phyloP scores from a whole-genome alignment of 331 rosid species.

The Telfairia occidentalis region DNA sequence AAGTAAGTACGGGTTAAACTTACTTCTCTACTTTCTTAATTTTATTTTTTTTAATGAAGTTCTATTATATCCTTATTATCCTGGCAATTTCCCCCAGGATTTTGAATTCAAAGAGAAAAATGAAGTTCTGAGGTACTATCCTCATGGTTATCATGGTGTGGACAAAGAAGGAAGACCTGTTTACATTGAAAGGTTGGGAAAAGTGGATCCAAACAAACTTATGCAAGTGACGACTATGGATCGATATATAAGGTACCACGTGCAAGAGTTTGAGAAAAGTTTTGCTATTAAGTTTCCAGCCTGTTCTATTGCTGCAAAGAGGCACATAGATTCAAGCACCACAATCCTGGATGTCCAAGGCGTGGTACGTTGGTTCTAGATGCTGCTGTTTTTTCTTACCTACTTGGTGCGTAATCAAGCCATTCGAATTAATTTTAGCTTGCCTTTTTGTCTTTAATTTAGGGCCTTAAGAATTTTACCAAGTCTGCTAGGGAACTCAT shows the following conservation, averaged over 20 bases:
- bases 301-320: constrained; percentile 88
- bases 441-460: constrained; percentile 15
- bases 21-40: too few relatives aligned
- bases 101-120: constrained; percentile 66
- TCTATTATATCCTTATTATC: constrained; percentile 2
- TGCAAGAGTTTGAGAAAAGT: constrained; percentile 75
- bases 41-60: too few relatives aligned
- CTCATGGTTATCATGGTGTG: constrained; percentile 91
- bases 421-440: constrained; percentile 6
- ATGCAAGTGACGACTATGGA: constrained; percentile 91
- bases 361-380: constrained; percentile 58
- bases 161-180: constrained; percentile 97
- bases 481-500: constrained; percentile 86
- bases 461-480: constrained; percentile 91
- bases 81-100: constrained; percentile 41
- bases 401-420: neutral
- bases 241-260: constrained; percentile 83
- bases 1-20: constrained; percentile 31
- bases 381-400: neutral
- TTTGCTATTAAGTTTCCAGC: constrained; percentile 88
- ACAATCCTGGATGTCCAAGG: constrained; percentile 96
- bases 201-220: constrained; percentile 78
- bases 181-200: constrained; percentile 92
- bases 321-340: constrained; percentile 92
- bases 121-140: constrained; percentile 70